Evolutionary conservation across 2,329 filamentous ascomycete genomes (phyloP).

Genomic region (Geosmithia putterillii): DNA sequence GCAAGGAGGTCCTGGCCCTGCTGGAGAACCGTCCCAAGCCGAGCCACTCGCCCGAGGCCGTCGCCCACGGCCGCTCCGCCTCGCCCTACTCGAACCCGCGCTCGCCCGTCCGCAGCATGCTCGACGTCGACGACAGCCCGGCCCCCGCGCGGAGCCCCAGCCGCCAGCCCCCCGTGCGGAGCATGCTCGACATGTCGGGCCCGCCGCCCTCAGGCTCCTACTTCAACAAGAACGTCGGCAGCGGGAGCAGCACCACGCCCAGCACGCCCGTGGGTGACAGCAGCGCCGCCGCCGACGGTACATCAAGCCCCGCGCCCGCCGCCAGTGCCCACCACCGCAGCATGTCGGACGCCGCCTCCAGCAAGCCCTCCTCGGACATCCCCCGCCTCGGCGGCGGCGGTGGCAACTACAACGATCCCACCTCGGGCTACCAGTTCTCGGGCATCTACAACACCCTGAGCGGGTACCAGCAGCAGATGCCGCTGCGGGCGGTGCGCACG

Average conservation of each 20-base stretch:
- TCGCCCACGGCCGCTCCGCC: conserved; percentile 28
- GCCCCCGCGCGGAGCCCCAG: conserved; percentile 14
- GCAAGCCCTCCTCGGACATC: conserved; percentile 27
- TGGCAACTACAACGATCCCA: conserved; percentile 32
- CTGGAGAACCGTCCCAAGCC: conserved; percentile 38
- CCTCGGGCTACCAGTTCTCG: conserved; percentile 47
- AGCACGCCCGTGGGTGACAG: conserved; percentile 14
- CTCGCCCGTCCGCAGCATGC: conserved; percentile 58
- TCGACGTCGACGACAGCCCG: conserved; percentile 38
- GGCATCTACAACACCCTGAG: conserved; percentile 29
- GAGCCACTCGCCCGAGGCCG: conserved; percentile 15
- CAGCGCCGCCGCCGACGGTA: neutral
- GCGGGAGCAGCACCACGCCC: conserved; percentile 18
- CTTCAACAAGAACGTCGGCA: conserved; percentile 9
- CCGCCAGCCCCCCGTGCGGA: conserved; percentile 45
- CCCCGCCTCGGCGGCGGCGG: too few relatives aligned
- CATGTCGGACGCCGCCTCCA: conserved; percentile 40
- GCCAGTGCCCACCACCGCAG: conserved; percentile 28
- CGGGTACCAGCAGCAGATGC: conserved; percentile 24
- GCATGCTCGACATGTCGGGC: conserved; percentile 43
- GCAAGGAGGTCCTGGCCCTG: conserved; percentile 58
- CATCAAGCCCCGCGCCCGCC: neutral
- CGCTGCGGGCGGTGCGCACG: conserved; percentile 38
- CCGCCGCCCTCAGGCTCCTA: conserved; percentile 1
- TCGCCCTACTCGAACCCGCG: conserved; percentile 45